Base-by-base conservation (phyloP, 805 yeast species). In the Hyphopichia homilentoma region DNA sequence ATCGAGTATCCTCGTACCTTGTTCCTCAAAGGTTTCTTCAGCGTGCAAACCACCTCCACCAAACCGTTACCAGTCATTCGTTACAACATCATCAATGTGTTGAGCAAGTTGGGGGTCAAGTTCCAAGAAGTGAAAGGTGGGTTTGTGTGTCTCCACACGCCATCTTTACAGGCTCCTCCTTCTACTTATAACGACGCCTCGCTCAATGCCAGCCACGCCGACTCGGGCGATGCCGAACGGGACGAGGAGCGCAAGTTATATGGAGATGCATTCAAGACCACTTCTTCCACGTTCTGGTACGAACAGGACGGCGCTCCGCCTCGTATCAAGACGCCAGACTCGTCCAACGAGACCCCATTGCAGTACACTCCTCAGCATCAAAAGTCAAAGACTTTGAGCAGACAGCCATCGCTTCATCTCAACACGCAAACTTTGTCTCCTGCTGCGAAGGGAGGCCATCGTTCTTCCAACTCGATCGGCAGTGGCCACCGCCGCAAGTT, bases 61-160 rank as follows among this genome's bases (percentile, higher is more conserved):
- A 87, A 87, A 48, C 93, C 96, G 13, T 68, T 90, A 35, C 89
- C 95, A 8, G 84, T 85, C 41, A 88, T 89, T 36, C 75, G 97
- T 34, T 79, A 84, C 50, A 89, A 84, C 52, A 79, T 89, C 25
- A 84, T 89, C 18, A 73, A 78, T 14, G 90, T 84, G 1, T 70
- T 89, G 52, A 79, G 78, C 13, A 77, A 77, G 41, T 68, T 86
- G 51, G 87, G 86, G 17, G 93, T 90, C 30, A 77, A 79, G 38
- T 89, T 74, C 55, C 83, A 81, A 40, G 97, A 89, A 59, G 95
- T 89, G 15, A 83, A 83, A 50, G 97, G 97, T 37, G 97, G 97
- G 0, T 89, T 90, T 55, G 74, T 86, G 16, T 89, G 97, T 64
- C 71, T 78, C 7, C 88, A 84, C 49, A 65, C 74, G 21, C 73